Base-by-base conservation (phyloP, 148 eudicot genomes). In the Cornus florida region DNA sequence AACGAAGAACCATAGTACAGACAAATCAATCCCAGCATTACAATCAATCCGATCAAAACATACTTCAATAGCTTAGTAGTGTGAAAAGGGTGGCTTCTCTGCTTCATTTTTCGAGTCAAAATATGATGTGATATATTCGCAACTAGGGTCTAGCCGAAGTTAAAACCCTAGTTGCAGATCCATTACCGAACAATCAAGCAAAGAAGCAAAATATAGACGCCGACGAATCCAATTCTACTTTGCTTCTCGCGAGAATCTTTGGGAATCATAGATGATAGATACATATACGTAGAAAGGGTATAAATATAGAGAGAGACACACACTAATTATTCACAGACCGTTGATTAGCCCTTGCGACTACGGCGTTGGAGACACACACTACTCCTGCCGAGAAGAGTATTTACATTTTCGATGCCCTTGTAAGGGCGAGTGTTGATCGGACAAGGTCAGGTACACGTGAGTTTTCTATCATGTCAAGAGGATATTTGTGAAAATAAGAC, bases 21-120 rank as follows among this genome's bases (percentile, higher is more conserved):
- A 71, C 91, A 91, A 66, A 84, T 71, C 67, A 93, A n/a, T 13
- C 84, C 94, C 5, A 93, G 79, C 67, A 88, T 78, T 19, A 87
- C 41, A 20, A 90, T 81, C 43, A 83, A 64, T 33, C 87, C 92
- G 13, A 90, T 46, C 65, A 90, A 77, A 12, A 78, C 81, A 59
- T 81, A 82, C 85, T 93, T 93, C 14, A 87, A n/a, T 19, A 84
- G 82, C 71, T 72, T 75, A 10, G 70, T 57, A 48, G 74, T 71
- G 10, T 74, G 76, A 38, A 83, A 31, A 48, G 38, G 64, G 64
- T 87, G 85, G 39, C 69, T 79, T 75, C 70, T 90, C 41, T 72
- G 86, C 88, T 81, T 92, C 96, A 89, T 87, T 74, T 53, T 46
- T 22, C 1, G 2, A 11, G 33, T 31, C 17, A 66, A 43, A 43